Base-by-base conservation (phyloP, 148 eudicot species). In the Gaultheria prostrata region DNA sequence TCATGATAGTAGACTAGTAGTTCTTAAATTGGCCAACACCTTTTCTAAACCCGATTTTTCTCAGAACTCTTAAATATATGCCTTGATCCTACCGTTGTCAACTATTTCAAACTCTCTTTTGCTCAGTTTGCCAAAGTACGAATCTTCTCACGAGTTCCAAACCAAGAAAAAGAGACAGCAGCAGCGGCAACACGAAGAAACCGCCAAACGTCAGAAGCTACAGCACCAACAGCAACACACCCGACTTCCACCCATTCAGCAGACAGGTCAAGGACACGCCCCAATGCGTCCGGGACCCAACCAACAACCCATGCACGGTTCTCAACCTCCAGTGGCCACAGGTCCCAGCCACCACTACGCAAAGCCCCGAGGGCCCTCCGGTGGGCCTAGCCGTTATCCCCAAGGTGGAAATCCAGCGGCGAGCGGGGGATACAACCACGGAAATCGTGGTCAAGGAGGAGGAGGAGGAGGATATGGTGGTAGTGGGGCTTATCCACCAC, bases 151-250 rank as follows among this genome's bases (percentile, higher is more conserved):
- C 24, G 98, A 94, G 86, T 92, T 92, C 88, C 98, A 93, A 82
- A 94, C 96, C 13, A 95, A 94, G 94, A 92, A 93, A 84, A 93
- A 94, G 83, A 89, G 95, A 6, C 98, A 95, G 85, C 94, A 92
- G 85, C 94, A 92, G 86, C 86, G 93, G 39, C 95, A 92, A 80
- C 95, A 93, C 45, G 98, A 93, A 72, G 98, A 94, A 87, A 91
- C 87, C 0, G 91, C 92, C 21, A 94, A 95, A 84, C 91, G 94
- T n/a, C 98, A 94, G 87, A 94, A 92, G 83, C 54, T 89, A 69
- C 96, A 93, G 87, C 98, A 95, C 85, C 95, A 92, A 24, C 91
- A 92, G 45, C 93, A 88, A 28, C 95, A 94, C 70, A 65, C 88
- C 73, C 94, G 95, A 26, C 88, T 91, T 79, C 93, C 97, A 17